Base-by-base conservation (phyloP, 768 basidiomycete species). In the Amanita molliuscula region DNA sequence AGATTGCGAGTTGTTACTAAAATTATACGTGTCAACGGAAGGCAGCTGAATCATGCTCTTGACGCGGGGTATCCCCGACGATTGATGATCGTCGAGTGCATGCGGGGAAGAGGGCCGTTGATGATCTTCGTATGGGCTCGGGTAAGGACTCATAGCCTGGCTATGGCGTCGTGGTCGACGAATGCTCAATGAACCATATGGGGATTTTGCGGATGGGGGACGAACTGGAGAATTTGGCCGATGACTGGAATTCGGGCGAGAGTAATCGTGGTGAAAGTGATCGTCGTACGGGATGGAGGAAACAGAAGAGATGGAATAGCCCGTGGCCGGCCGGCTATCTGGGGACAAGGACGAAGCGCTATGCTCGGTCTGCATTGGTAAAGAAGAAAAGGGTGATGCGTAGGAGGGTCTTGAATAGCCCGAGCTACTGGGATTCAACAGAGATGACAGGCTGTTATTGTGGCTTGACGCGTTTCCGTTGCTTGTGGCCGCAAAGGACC, bases 81-180 rank as follows among this genome's bases (percentile, higher is more conserved):
- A 65, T 48, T 69, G 68, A 56, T 77, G 73, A 41, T 74, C 72
- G 36, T 77, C 82, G 49, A 75, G 67, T 23, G 82, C 82, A 57
- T 84, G 81, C 16, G 84, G 84, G 8, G 82, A 79, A 48, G 82
- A 84, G 1, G 81, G 82, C 35, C 84, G 77, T 54, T 81, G 79
- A 45, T 78, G 75, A 34, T 75, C 77, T 40, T 81, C 82, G 64
- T 90, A 91, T 40, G 88, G 86, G 54, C 80, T 83, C 15, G 88
- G 88, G 65, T 91, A 91, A 10, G 88, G 88, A 58, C 81, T 85
- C 74, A 91, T 82, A 0, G 88, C 88, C 63, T 91, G 88, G 62
- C 84, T 87, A 64, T 90, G 88, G 51, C 88, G 77, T 38, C 88
- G 76, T 40, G 76, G 75, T 26, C 88, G 76, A 23, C 86, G 78